These are phyloP conservation scores for Suillus placidus DNA, from an alignment of 768 basidiomycete species.

Conservation along the genomic window DNA sequence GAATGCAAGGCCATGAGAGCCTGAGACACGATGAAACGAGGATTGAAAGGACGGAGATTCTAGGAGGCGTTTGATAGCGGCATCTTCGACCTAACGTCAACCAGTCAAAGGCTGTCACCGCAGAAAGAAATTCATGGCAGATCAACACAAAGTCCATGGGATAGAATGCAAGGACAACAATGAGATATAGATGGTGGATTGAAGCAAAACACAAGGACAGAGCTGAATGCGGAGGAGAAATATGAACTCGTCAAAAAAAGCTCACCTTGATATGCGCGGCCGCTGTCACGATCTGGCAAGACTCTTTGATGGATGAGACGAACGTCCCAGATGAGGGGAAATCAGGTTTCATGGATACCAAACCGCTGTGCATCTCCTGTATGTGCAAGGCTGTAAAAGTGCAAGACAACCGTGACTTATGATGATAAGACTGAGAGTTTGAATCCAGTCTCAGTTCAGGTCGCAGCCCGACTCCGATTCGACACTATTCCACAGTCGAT, in stretches of 20 bases:
- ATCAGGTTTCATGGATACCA: constrained; percentile 4
- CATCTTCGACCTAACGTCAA: constrained; percentile 52
- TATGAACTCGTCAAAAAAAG: constrained; percentile 13
- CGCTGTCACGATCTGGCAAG: constrained; percentile 51
- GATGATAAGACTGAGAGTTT: not conserved
- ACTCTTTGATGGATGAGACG: constrained; percentile 54
- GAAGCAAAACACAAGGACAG: not conserved
- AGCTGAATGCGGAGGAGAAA: not conserved
- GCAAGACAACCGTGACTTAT: not conserved
- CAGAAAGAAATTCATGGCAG: not conserved
- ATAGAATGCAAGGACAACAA: not conserved
- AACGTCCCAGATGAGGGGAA: constrained; percentile 53
- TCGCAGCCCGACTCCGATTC: not conserved
- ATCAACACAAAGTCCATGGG: not conserved
- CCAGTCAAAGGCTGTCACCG: constrained; percentile 13
- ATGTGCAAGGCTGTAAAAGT: not conserved
- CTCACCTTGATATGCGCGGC: constrained; percentile 56
- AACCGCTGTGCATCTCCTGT: not conserved
- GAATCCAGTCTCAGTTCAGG: not conserved
- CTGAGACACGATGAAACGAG: constrained; percentile 63
- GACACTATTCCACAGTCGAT: not conserved
- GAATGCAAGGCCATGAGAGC: constrained; percentile 69
- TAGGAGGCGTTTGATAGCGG: constrained; percentile 63
- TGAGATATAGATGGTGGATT: not conserved
- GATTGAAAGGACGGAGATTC: constrained; percentile 63